These are phyloP conservation scores for Waltiozyma sp. DNA, from an alignment of 1,139 yeast species.

Conservation along the genomic window DNA sequence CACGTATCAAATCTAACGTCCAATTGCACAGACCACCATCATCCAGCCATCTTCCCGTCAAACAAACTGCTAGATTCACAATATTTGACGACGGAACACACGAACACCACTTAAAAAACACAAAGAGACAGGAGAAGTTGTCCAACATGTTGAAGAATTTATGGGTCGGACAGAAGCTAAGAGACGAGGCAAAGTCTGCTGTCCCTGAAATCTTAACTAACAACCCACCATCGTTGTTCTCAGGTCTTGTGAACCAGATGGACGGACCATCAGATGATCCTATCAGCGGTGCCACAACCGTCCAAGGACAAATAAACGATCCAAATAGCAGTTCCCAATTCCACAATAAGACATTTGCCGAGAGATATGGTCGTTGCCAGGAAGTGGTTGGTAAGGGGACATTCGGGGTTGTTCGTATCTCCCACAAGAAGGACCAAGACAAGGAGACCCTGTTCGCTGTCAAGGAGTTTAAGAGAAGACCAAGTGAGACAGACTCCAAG, in stretches of 20 bases:
- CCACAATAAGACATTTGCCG: conserved; percentile 30
- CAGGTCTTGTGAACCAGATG: conserved; percentile 68
- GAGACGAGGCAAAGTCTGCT: conserved; percentile 76
- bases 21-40: conserved; percentile 14
- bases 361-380: conserved; percentile 71
- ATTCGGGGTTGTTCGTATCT: conserved; percentile 72
- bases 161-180: conserved; percentile 66
- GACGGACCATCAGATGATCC: conserved; percentile 27
- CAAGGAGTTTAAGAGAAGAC: conserved; percentile 58
- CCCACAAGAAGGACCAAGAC: conserved; percentile 38
- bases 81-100: conserved; percentile 60
- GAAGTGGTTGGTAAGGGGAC: conserved; percentile 80
- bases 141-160: conserved; percentile 80
- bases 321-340: conserved; percentile 1
- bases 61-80: conserved; percentile 28
- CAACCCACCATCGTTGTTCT: conserved; percentile 69
- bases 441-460: conserved; percentile 59
- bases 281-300: conserved; percentile 25
- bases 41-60: conserved; percentile 2
- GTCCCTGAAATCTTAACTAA: conserved; percentile 56
- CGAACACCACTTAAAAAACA: conserved; percentile 66
- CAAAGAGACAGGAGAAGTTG: conserved; percentile 80
- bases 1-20: conserved; percentile 1
- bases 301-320: conserved; percentile 6
- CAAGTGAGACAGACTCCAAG: conserved; percentile 43